Evolutionary conservation across 2,329 filamentous ascomycete genomes (phyloP), one percentile per base, ranked within the genome.

Genomic region (Colletotrichum brevisporum): DNA sequence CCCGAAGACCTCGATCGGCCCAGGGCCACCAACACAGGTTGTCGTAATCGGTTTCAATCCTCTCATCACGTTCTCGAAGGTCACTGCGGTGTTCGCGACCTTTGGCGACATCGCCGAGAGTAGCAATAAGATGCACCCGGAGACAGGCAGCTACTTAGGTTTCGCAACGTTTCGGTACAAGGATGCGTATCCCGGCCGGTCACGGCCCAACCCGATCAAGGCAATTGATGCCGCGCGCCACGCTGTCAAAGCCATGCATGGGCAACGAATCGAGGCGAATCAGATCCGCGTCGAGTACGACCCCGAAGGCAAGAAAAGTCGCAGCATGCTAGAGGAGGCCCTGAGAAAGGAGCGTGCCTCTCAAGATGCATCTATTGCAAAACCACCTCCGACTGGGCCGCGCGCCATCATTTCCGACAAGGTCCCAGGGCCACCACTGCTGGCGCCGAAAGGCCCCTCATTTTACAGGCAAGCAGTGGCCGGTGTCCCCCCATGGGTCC

Each of bases 21-120:
- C 94, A 26, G 94, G 94, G 0, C 95, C 95, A 15, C 94, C 96
- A 2, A 94, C 92, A 2, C 94, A 97, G 78, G 90, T 99, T 56
- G 91, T 98, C 4, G 94, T 98, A 21, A 95, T 91, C n/a, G 94
- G 94, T n/a, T 98, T 98, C 78, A 96, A 98, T 79, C 95, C 95
- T 6, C 84, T 98, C 72, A 91, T 93, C 48, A 89, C 94, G 13
- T 93, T 97, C 74, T 88, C 90, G 63, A 93, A 94, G 75, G 87
- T 97, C 58, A 89, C 88, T 18, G 89, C 91, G 53, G 88, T 93
- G 62, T 97, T 97, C 78, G 89, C 91, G 18, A 89, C 88, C 3
- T 97, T 92, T 81, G 94, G 94, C 61, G 94, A 97, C 67, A 95
- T 99, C 71, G 92, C 92, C 52, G 92, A 95, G 76, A 92, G 97